Percentiles rank a stretch among this genome's conserved stretches.
Conservation (phyloP, 2,329 filamentous ascomycete genomes). For the Aureobasidium pullulans region DNA sequence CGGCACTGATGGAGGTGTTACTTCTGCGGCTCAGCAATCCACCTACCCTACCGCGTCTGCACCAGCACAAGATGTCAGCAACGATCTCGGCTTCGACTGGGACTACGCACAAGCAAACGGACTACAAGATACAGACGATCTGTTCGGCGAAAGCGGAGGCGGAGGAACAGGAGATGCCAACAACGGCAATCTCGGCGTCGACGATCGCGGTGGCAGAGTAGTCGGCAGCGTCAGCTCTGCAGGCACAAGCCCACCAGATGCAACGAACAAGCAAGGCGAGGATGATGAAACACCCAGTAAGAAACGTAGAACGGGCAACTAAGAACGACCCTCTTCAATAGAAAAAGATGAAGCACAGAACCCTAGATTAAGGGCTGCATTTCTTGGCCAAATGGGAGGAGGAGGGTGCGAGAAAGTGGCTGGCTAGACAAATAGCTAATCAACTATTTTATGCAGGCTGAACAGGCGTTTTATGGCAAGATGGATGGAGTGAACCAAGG, state of each 20-base stretch:
- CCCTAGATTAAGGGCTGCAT: no score
- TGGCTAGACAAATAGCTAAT: no score
- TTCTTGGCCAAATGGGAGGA: no score
- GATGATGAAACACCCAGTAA: constrained; percentile 22
- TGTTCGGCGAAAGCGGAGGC: constrained; percentile 14
- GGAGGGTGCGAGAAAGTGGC: no score
- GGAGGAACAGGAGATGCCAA: not conserved
- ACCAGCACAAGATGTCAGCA: constrained; percentile 11
- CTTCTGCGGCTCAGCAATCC: not conserved
- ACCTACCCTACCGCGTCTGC: not conserved
- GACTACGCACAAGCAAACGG: constrained; percentile 18
- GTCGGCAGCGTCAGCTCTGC: constrained; percentile 37
- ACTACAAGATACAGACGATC: constrained; percentile 12
- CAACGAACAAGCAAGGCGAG: constrained; percentile 15
- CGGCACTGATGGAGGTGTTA: not conserved
- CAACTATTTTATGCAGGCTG: no score
- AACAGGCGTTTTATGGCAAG: no score
- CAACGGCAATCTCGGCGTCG: constrained; percentile 1
- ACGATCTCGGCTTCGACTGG: constrained; percentile 20
- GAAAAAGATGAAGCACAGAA: no score
- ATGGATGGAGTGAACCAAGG: no score
- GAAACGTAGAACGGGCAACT: constrained; percentile 11
- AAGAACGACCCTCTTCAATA: no score
- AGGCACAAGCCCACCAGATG: constrained; percentile 28
- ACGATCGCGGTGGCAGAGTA: constrained; percentile 22